phyloP scores from a whole-genome alignment of 139 green algal species.

The Chlorella vulgaris region DNA sequence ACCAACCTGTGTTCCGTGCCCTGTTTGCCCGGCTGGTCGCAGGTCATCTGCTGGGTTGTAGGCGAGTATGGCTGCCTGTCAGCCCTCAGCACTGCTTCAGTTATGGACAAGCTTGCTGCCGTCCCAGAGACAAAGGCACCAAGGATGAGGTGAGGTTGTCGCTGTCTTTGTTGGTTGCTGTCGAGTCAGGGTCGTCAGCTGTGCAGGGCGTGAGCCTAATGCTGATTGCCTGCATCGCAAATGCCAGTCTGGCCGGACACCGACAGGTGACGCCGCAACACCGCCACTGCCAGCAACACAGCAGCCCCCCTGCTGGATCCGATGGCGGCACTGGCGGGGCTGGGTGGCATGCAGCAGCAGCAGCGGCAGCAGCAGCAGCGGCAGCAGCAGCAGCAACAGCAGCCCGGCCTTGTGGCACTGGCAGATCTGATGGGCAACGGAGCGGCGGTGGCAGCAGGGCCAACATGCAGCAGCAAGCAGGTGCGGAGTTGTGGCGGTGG shows the following conservation, averaged over 20 bases:
- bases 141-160: conserved; percentile 32
- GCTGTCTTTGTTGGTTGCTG: too few species aligned
- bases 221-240: too few species aligned
- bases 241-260: too few species aligned
- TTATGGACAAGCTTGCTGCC: conserved; percentile 61
- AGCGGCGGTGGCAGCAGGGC: neutral
- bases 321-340: conserved; percentile 21
- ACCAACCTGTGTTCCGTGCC: too few species aligned
- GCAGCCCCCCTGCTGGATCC: conserved; percentile 3
- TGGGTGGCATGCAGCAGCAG: neutral
- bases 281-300: neutral
- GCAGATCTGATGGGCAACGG: conserved; percentile 13
- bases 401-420: conserved; percentile 7
- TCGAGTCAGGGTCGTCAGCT: too few species aligned
- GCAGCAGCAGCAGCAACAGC: too few species aligned
- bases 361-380: neutral
- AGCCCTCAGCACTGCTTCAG: conserved; percentile 30
- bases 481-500: neutral
- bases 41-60: conserved; percentile 90
- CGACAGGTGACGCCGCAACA: too few species aligned
- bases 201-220: too few species aligned
- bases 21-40: too few species aligned
- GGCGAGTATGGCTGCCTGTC: conserved; percentile 87
- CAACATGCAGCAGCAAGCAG: neutral
- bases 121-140: conserved; percentile 46